Evolutionary conservation across 2,329 filamentous ascomycete genomes (phyloP).

Genomic region (Orbilia javanica): DNA sequence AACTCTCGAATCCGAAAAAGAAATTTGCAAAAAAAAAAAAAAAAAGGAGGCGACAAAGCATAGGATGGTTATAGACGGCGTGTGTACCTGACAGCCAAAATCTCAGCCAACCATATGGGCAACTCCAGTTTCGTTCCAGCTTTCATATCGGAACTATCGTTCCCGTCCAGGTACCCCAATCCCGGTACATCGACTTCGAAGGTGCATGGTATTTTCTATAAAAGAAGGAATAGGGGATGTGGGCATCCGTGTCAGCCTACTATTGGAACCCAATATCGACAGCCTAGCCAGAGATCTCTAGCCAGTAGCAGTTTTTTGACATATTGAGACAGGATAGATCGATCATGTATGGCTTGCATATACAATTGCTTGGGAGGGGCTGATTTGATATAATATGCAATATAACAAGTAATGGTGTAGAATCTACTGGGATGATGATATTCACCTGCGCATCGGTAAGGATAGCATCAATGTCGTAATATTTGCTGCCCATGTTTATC

Average conservation of each 20-base stretch:
- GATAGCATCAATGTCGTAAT: constrained; percentile 88
- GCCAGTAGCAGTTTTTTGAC: constrained; percentile 1
- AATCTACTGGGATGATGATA: constrained; percentile 27
- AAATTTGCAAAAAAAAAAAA: constrained; percentile 62
- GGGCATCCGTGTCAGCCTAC: constrained; percentile 49
- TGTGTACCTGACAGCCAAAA: constrained; percentile 77
- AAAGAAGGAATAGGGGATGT: neutral
- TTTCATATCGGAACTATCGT: constrained; percentile 79
- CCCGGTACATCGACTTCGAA: constrained; percentile 91
- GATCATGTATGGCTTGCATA: constrained; percentile 27
- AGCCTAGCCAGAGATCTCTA: neutral
- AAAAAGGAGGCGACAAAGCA: neutral
- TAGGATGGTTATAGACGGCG: neutral
- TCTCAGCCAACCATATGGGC: constrained; percentile 93
- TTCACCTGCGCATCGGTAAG: constrained; percentile 83
- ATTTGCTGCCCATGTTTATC: constrained; percentile 73
- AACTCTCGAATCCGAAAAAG: constrained; percentile 13
- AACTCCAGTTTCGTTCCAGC: constrained; percentile 82
- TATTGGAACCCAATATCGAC: constrained; percentile 36
- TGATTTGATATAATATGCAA: neutral
- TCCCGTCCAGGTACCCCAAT: constrained; percentile 90
- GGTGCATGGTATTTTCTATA: constrained; percentile 91
- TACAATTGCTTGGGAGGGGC: neutral
- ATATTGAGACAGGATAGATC: neutral
- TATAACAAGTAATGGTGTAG: constrained; percentile 19